A percentile compares a stretch with the other conserved stretches of the same genome.
Conservation (phyloP, 257 asterid species). For the Solanum rostratum region DNA sequence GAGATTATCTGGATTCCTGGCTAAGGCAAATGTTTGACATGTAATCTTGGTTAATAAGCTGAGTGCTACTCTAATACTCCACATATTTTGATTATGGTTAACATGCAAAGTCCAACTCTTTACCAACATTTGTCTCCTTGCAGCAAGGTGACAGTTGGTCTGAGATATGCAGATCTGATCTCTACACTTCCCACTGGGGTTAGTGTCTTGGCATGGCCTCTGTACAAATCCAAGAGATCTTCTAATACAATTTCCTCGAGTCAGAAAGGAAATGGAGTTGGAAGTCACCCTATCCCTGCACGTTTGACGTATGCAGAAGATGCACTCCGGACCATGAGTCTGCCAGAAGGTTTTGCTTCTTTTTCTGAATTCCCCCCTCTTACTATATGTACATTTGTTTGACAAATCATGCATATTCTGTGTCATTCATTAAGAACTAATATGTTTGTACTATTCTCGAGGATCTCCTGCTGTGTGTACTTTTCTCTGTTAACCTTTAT, state of each 20-base stretch:
- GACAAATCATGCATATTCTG: not conserved
- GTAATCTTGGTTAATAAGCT: not conserved
- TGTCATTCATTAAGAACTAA: not conserved
- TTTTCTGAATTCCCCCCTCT: not conserved
- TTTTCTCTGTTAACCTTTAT: not conserved
- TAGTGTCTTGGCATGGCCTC: constrained; percentile 84
- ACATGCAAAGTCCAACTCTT: not conserved
- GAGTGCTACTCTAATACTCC: not conserved
- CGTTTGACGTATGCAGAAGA: constrained; percentile 70
- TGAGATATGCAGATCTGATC: constrained; percentile 64
- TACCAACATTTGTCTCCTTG: constrained; percentile 4
- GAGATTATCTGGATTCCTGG: not conserved
- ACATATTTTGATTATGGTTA: not conserved
- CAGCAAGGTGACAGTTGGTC: constrained; percentile 84
- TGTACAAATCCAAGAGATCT: constrained; percentile 33
- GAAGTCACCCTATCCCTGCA: constrained; percentile 38
- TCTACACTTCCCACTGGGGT: constrained; percentile 69
- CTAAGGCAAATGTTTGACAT: not conserved
- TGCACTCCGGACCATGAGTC: constrained; percentile 71
- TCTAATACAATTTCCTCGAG: constrained; percentile 13
- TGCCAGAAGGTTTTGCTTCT: constrained; percentile 62
- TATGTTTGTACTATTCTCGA: not conserved
- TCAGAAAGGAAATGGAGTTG: constrained; percentile 31
- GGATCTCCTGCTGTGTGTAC: not conserved
- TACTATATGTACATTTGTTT: not conserved